Conservation (phyloP, 192 early-diverging fungal species). For the Gamsiella multidivaricata region DNA sequence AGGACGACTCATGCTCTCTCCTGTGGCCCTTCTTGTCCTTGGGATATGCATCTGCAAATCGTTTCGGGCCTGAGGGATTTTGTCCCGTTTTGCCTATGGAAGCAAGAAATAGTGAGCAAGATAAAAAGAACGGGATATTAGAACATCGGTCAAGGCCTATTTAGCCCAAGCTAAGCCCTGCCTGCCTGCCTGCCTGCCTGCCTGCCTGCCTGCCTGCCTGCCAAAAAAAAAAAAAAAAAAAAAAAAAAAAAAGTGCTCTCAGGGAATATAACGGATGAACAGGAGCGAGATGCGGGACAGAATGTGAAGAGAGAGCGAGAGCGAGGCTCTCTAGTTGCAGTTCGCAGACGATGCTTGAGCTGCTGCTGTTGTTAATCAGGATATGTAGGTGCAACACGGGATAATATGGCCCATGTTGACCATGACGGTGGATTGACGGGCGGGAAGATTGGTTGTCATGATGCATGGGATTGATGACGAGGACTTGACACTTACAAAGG, state of each 20-base stretch:
- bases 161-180: no score
- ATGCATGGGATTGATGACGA: neutral
- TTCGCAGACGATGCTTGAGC: no score
- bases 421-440: no score
- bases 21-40: slow-evolving; percentile 26
- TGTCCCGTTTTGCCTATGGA: slow-evolving; percentile 12
- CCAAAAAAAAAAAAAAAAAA: no score
- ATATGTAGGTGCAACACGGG: no score
- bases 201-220: no score
- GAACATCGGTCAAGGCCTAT: slow-evolving; percentile 1
- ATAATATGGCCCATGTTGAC: no score
- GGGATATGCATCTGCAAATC: slow-evolving; percentile 26
- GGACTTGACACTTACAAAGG: slow-evolving; percentile 26
- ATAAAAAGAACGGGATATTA: neutral
- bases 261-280: no score
- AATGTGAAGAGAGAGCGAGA: neutral
- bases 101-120: neutral
- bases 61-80: neutral
- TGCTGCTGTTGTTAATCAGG: no score
- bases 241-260: no score
- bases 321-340: neutral
- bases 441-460: neutral
- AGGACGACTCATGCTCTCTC: slow-evolving; percentile 27
- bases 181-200: no score
- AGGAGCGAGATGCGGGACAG: no score